Base-by-base conservation (phyloP, 2,329 filamentous ascomycete genomes). In the Aspergillus spinulosporus region DNA sequence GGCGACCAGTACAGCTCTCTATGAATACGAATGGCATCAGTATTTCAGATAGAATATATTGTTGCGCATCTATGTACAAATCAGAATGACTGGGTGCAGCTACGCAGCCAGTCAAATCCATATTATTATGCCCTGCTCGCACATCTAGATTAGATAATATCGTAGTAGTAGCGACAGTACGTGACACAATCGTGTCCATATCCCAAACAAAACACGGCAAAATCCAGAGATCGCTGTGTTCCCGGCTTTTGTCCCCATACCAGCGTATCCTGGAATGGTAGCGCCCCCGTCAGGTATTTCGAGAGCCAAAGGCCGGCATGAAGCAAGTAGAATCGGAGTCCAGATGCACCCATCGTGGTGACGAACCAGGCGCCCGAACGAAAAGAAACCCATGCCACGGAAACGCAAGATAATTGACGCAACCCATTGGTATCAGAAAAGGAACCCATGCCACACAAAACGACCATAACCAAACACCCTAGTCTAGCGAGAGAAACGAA, bases 401-500 rank as follows among this genome's bases (percentile, higher is more conserved):
- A 61, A 58, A 58, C 52, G 58, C 59, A 63, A 59, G 56, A 59
- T 31, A 26, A 55, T 15, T 54, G 58, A 58, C 58, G 55, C 61
- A 62, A 59, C 59, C 59, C 62, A 61, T 61, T 64, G 62, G 62
- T 64, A 63, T 64, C 62, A 57, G 52, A 53, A 57, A 51, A 49
- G 44, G 54, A 51, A 57, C 12, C 51, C 57, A 59, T 53, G 47
- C 61, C 63, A 56, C 58, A 54, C 60, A 63, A 67, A 64, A 52
- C 21, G 60, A 63, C 28, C 31, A 59, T 63, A 56, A 62, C 62
- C 61, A 62, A 63, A 68, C 65, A 68, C 66, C 66, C 66, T 56
- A 66, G 65, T 71, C 70, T 72, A 72, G 63, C 68, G 70, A 74
- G 68, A 69, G 68, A 68, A 64, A 59, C 49, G 62, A 68, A 67